Evolutionary conservation across 2,329 filamentous ascomycete species (phyloP), one percentile per base, ranked within the genome.

Genomic region (Plenodomus tracheiphilus): DNA sequence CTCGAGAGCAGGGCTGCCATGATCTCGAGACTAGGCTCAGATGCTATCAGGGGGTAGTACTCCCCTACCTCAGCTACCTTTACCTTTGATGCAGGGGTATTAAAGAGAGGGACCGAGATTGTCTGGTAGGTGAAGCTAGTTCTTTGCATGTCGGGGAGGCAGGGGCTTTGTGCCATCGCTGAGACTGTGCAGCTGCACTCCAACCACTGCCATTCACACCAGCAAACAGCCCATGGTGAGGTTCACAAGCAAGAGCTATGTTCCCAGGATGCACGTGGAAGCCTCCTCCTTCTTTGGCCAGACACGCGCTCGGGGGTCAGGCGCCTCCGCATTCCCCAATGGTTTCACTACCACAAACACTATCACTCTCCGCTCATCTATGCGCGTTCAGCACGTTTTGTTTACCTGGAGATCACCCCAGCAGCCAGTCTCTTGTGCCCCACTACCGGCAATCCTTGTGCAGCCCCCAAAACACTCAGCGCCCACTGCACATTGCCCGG

Each of bases 161-260:
- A 36, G 34, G n/a, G 15, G 7, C 17, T 34, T 30, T 25, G 9
- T 4, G 13, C 28, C 28, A 32, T 32, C 15, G 28, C 28, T 8
- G 28, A 32, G 11, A 8, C 11, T 11, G 28, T 32, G 28, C 28
- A 32, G 11, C 28, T 32, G 7, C 15, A 10, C 28, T 15, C 19
- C 25, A 10, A 35, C 17, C 40, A 44, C 39, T 46, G 22, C 16
- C 32, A 41, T 54, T 51, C 42, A 54, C 43, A 15, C 7, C 15
- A 16, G 37, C 25, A 43, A 46, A 46, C 25, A 43, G 38, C 25
- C 35, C 43, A 16, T 28, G 28, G 32, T 41, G 49, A 9, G 36
- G 16, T 20, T 13, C 10, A 25, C 8, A 16, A 11, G 9, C 16
- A 34, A 49, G 40, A 19, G 16, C 30, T 22, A 25, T 43, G 40